These are phyloP conservation scores for Arabidopsis suecica DNA, from an alignment of 345 rosid species.

Conservation along the genomic window DNA sequence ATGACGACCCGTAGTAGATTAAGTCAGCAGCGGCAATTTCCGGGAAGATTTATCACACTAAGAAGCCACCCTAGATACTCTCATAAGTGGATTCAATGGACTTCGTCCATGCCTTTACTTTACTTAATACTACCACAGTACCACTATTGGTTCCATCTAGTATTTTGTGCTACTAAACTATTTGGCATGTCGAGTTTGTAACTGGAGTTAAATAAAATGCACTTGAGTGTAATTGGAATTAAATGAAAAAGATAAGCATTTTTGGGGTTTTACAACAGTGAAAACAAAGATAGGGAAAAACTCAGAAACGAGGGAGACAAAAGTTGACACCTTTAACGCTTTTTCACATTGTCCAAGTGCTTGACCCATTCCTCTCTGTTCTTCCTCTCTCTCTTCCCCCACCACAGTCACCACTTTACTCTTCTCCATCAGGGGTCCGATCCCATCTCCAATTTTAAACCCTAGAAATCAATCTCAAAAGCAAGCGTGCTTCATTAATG, in stretches of 20 bases:
- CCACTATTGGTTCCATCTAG: too few relatives aligned
- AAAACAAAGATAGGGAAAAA: too few relatives aligned
- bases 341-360: conserved; percentile 41
- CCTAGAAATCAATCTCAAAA: conserved; percentile 57
- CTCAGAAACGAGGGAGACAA: conserved; percentile 36
- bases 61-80: too few relatives aligned
- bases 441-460: conserved; percentile 37
- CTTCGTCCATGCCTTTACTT: too few relatives aligned
- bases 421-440: conserved; percentile 16
- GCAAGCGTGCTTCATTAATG: conserved; percentile 51
- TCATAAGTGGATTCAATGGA: too few relatives aligned
- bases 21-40: too few relatives aligned
- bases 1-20: too few relatives aligned
- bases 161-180: too few relatives aligned
- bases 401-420: conserved; percentile 37
- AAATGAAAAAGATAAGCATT: neutral
- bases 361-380: conserved; percentile 10
- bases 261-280: too few relatives aligned
- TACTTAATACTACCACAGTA: too few relatives aligned
- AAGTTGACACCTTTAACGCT: conserved; percentile 36
- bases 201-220: neutral
- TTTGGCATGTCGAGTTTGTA: too few relatives aligned
- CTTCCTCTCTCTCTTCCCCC: conserved; percentile 14
- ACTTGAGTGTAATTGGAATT: neutral
- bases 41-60: too few relatives aligned